Evolutionary conservation across 2,329 filamentous ascomycete genomes (phyloP).

Genomic region (Fusarium coffeatum): DNA sequence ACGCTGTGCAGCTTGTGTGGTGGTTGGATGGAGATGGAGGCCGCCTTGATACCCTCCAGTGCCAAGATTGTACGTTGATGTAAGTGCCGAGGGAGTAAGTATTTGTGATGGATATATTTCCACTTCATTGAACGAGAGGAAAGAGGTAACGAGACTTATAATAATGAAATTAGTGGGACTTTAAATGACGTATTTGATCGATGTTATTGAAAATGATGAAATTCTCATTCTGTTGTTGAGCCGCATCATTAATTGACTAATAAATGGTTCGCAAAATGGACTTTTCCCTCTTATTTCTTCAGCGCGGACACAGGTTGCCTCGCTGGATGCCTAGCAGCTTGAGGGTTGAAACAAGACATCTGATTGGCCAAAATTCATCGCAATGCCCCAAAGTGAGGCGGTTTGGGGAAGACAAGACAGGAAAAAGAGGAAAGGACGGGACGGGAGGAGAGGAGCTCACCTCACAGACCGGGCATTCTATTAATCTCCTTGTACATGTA

Average conservation of each 20-base stretch:
- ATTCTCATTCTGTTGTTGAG: constrained; percentile 14
- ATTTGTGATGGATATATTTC: not conserved
- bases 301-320: constrained; percentile 33
- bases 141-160: not conserved
- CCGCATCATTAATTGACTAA: constrained; percentile 17
- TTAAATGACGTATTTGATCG: not conserved
- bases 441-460: not conserved
- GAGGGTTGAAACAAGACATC: constrained; percentile 31
- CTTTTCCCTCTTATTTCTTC: constrained; percentile 1
- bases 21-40: not conserved
- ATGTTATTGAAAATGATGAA: not conserved
- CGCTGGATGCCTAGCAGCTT: constrained; percentile 28
- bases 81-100: not conserved
- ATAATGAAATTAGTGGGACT: not conserved
- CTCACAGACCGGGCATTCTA: not conserved
- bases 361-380: constrained; percentile 20
- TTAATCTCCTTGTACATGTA: constrained; percentile 1
- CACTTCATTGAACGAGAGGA: not conserved
- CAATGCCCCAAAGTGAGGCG: constrained; percentile 40
- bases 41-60: not conserved
- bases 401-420: constrained; percentile 14
- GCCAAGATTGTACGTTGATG: not conserved
- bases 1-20: not conserved
- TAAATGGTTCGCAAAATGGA: constrained; percentile 30
- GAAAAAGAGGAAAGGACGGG: not conserved